phyloP scores from a whole-genome alignment of 208 protist genomes.

The Willaertia magna region DNA sequence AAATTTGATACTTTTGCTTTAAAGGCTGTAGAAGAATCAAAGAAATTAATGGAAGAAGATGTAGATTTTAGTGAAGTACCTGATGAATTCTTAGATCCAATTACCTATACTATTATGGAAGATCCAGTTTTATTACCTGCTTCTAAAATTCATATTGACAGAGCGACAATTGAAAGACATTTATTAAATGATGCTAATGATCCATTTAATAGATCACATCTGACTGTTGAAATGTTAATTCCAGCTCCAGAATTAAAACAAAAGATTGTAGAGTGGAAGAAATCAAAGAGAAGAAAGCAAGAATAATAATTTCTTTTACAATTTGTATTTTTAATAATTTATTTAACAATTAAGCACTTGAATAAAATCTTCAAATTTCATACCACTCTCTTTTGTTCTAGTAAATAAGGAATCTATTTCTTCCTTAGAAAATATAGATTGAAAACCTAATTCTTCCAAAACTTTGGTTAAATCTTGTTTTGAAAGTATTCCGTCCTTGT shows the following conservation, averaged over 20 bases:
- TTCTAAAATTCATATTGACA: neutral
- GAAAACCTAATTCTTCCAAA: too few relatives aligned
- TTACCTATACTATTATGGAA: slow-evolving; percentile 9
- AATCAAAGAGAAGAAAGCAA: neutral
- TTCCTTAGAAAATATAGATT: too few relatives aligned
- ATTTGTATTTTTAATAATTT: too few relatives aligned
- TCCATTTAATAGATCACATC: slow-evolving; percentile 1
- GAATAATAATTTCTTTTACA: too few relatives aligned
- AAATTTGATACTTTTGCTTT: neutral
- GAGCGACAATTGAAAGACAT: slow-evolving; percentile 11
- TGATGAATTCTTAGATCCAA: slow-evolving; percentile 18
- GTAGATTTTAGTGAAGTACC: slow-evolving; percentile 9
- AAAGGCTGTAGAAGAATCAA: neutral
- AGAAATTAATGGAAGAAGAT: neutral
- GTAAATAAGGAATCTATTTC: too few relatives aligned
- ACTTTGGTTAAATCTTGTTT: too few relatives aligned
- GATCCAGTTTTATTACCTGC: slow-evolving; percentile 16
- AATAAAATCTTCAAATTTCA: too few relatives aligned
- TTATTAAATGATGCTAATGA: slow-evolving; percentile 13
- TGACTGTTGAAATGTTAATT: neutral
- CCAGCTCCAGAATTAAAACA: neutral
- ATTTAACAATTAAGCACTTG: too few relatives aligned
- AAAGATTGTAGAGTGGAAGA: neutral
- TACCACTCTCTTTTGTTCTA: too few relatives aligned
- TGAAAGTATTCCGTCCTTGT: too few relatives aligned